Base-by-base conservation (phyloP, 352 stramenopile genomes). In the Globisporangium orthogonon region DNA sequence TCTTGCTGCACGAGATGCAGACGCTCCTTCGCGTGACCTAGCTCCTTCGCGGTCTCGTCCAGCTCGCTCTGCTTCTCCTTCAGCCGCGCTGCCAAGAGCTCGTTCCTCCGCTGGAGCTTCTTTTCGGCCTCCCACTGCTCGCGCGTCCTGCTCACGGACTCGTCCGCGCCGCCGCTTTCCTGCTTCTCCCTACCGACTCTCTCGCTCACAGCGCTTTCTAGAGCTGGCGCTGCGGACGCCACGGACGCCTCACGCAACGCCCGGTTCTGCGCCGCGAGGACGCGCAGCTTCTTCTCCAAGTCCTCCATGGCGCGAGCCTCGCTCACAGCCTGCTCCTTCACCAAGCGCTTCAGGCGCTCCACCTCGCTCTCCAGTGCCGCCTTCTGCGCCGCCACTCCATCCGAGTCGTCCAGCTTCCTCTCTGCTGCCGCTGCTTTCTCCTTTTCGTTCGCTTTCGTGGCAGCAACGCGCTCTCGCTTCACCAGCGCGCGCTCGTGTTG, bases 191-290 rank as follows among this genome's bases (percentile, higher is more conserved):
- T 28, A 23, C 23, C 23, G 31, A 33, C 39, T 50, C 10, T 50
- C 30, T 37, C 51, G n/a, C 58, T 55, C 35, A 18, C 37, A 29
- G 48, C 33, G 5, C 15, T 23, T 7, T 48, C 56, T 41, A 13
- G 18, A 46, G 4, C 9, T 17, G 48, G 17, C 2, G 28, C 33
- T 7, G 50, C 29, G 4, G 43, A 29, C 4, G 51, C n/a, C 47
- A 60, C 15, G 7, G 40, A 59, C 9, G 66, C 73, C 28, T 90
- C 73, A 7, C 80, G 81, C 13, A 95, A 45, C n/a, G 83, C 88
- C n/a, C 79, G 51, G 41, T 96, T 95, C 52, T 96, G 81, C 3
- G 82, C 83, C 45, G 93, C 67, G 0, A 93, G 59, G 0, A 94
- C 65, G 33, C 87, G 83, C 29, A 93, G 60, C 53, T 87, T 82